A percentile compares a stretch with the other conserved stretches of the same genome.
Conservation (phyloP, 2,329 filamentous ascomycete genomes). For the Fusarium sp. region DNA sequence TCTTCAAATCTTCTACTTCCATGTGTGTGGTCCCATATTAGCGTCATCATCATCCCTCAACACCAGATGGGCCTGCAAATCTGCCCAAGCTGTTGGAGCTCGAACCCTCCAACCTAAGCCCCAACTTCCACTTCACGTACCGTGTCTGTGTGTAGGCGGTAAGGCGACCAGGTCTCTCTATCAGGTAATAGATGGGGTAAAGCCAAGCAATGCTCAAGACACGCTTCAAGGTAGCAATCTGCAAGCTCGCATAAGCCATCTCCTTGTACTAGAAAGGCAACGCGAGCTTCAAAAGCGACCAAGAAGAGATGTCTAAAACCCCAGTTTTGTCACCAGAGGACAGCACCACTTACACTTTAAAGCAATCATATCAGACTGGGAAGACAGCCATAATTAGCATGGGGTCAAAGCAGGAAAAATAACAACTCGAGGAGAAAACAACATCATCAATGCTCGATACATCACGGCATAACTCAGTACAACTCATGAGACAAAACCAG, state of each 20-base stretch:
- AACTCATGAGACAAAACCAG: conserved; percentile 29
- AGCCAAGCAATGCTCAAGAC: conserved; percentile 1
- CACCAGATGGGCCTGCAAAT: conserved; percentile 36
- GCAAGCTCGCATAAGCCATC: conserved; percentile 25
- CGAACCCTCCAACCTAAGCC: neutral
- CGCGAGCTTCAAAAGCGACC: conserved; percentile 11
- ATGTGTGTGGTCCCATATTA: conserved; percentile 42
- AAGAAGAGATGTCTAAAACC: conserved; percentile 9
- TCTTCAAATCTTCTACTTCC: conserved; percentile 21
- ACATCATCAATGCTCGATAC: conserved; percentile 23
- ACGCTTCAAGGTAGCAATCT: conserved; percentile 23
- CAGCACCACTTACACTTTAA: conserved; percentile 17
- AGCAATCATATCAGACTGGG: conserved; percentile 17
- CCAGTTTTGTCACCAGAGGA: conserved; percentile 17
- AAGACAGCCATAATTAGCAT: neutral
- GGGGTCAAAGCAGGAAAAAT: conserved; percentile 19
- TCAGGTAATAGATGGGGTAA: conserved; percentile 9
- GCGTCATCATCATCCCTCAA: conserved; percentile 42
- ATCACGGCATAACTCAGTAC: conserved; percentile 22
- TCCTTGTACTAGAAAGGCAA: conserved; percentile 17
- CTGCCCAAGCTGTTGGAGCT: conserved; percentile 24
- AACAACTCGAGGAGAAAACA: conserved; percentile 22
- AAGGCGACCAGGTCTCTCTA: conserved; percentile 21
- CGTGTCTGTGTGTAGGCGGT: conserved; percentile 21
- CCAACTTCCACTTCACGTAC: neutral